phyloP scores from a whole-genome alignment of 2,329 filamentous ascomycete genomes.

The Plenodomus tracheiphilus region DNA sequence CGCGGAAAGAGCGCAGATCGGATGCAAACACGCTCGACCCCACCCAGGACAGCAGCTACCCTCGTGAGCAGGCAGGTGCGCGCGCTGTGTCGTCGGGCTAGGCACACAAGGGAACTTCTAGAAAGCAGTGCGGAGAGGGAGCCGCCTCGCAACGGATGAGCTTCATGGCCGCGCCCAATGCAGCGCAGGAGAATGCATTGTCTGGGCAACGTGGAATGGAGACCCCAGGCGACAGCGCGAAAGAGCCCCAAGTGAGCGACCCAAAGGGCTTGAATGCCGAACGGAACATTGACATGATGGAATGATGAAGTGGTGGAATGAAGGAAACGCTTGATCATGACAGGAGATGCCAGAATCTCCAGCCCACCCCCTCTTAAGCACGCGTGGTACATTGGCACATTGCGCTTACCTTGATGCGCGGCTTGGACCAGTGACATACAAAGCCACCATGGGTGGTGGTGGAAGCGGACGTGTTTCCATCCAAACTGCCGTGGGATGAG shows the following conservation, averaged over 20 bases:
- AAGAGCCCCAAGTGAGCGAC: background rate
- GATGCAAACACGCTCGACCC: constrained; percentile 25
- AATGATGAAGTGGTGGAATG: background rate
- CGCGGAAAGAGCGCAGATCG: constrained; percentile 1
- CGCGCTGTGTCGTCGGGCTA: background rate
- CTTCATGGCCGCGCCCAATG: background rate
- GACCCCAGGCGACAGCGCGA: too few relatives aligned
- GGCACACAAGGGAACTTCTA: background rate
- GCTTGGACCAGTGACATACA: too few relatives aligned
- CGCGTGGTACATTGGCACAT: too few relatives aligned
- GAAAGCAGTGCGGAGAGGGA: background rate
- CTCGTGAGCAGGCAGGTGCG: constrained; percentile 14
- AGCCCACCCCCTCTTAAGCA: too few relatives aligned
- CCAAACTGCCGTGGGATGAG: background rate
- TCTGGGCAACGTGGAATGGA: constrained; percentile 8
- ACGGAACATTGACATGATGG: background rate
- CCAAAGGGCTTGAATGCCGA: background rate
- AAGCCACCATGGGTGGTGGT: too few relatives aligned
- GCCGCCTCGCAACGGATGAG: background rate
- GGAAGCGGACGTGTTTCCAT: background rate
- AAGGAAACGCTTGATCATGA: background rate
- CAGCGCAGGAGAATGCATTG: constrained; percentile 10
- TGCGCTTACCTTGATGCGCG: too few relatives aligned
- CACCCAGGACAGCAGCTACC: constrained; percentile 12
- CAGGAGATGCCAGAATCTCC: too few relatives aligned